Evolutionary conservation across 306 rosid genomes (phyloP).

Genomic region (Lablab purpureus): DNA sequence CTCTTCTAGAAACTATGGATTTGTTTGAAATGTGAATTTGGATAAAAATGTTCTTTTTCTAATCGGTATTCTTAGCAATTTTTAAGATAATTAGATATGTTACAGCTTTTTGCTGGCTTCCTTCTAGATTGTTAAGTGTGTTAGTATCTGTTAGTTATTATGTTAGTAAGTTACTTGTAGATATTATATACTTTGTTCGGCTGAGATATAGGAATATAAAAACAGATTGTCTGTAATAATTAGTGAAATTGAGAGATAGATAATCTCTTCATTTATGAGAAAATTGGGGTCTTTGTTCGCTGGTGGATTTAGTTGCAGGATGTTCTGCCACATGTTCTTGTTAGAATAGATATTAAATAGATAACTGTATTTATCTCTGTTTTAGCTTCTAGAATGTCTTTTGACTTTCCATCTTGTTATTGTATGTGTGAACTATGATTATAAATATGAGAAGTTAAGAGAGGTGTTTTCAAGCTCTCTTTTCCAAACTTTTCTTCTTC

Average conservation of each 20-base stretch:
- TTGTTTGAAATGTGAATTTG: slow-evolving; percentile 18
- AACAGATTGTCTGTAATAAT: neutral
- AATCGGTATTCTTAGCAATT: neutral
- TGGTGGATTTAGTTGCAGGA: too few species aligned
- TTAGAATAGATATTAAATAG: too few species aligned
- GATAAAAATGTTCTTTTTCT: neutral
- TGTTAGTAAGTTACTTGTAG: neutral
- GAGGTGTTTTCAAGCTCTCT: too few species aligned
- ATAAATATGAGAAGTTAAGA: too few species aligned
- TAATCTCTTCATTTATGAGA: too few species aligned
- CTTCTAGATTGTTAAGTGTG: neutral
- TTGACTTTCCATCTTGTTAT: too few species aligned
- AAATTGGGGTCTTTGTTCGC: neutral
- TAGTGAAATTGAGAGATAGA: neutral
- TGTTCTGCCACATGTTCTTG: too few species aligned
- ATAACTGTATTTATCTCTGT: too few species aligned
- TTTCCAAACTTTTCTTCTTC: too few species aligned
- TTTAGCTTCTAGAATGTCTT: too few species aligned
- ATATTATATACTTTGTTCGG: neutral
- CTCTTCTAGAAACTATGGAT: slow-evolving; percentile 1
- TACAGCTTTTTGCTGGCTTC: neutral
- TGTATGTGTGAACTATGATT: too few species aligned
- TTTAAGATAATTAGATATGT: neutral
- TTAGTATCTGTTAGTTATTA: neutral
- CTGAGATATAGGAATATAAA: neutral